Conservation (phyloP, 306 rosid genomes). For the Lotus japonicus region DNA sequence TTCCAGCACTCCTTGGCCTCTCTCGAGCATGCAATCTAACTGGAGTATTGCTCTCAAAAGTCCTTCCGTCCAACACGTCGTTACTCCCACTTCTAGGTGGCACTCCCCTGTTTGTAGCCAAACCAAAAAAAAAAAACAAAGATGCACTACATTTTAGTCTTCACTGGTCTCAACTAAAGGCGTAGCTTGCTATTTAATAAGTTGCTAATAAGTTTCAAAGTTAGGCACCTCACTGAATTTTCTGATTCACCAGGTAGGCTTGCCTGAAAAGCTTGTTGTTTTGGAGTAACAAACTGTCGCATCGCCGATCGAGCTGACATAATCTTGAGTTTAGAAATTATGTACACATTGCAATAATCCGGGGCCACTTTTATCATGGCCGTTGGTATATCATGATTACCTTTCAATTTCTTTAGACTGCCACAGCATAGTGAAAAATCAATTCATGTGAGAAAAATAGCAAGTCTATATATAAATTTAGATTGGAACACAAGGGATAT, state of each 20-base stretch:
- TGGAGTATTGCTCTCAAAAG: neutral
- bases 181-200: neutral
- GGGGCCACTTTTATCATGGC: conserved; percentile 61
- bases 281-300: conserved; percentile 43
- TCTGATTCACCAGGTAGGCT: conserved; percentile 33
- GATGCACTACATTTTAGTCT: neutral
- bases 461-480: neutral
- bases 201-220: conserved; percentile 11
- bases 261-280: conserved; percentile 23
- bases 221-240: conserved; percentile 32
- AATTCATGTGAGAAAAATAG: neutral
- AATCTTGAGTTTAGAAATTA: conserved; percentile 81
- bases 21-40: conserved; percentile 28
- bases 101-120: conserved; percentile 29
- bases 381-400: conserved; percentile 42
- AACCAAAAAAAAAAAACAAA: conserved; percentile 3
- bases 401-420: conserved; percentile 56
- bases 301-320: conserved; percentile 53
- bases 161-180: too few relatives aligned
- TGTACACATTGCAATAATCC: conserved; percentile 64
- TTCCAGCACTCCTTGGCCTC: conserved; percentile 41
- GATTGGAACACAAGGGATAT: neutral
- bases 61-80: conserved; percentile 32
- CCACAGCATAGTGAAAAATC: neutral
- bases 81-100: conserved; percentile 23